Base-by-base conservation (phyloP, 805 yeast genomes). In the Blastobotrys americana region DNA sequence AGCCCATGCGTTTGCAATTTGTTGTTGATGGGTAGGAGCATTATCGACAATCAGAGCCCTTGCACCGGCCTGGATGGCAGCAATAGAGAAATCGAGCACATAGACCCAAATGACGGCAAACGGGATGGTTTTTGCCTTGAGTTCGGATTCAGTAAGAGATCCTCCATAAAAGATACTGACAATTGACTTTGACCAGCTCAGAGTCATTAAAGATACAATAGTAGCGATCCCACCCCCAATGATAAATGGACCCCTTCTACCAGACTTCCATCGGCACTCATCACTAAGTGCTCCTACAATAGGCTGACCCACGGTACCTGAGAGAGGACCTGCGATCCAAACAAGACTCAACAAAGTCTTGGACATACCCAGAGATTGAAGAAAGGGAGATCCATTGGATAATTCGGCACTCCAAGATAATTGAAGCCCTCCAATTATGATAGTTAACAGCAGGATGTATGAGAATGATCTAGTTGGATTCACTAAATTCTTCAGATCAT, bases 311-410 rank as follows among this genome's bases (percentile, higher is more conserved):
- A 79, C 50, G 0, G 80, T 69, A 1, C 84, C 84, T 10, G 80
- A 73, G 13, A 78, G 53, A 0, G 85, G 84, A 2, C 84, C 83
- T 1, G 83, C 82, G 18, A 79, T 69, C 85, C 84, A 79, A 3
- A 79, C 72, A 38, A 79, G 61, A 4, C 82, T 77, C 52, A 79
- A 58, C 0, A 69, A 53, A 18, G 74, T 70, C 52, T 77, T 78
- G 2, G 82, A 72, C 39, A 79, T 64, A 3, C 84, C 84, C n/a
- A 79, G 60, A 0, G 80, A 75, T n/a, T 78, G 59, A 13, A 79
- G 56, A 52, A 72, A 78, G 0, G 83, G 80, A 0, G 80, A 77
- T 2, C 82, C 82, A 50, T 77, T 79, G 3, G 80, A 71, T 54
- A 79, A 78, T 58, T 79, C 84, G 1, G 80, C 70, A 3, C 79